Evolutionary conservation across 768 basidiomycete species (phyloP), one percentile per base, ranked within the genome.

Genomic region (Sutorius australiensis): DNA sequence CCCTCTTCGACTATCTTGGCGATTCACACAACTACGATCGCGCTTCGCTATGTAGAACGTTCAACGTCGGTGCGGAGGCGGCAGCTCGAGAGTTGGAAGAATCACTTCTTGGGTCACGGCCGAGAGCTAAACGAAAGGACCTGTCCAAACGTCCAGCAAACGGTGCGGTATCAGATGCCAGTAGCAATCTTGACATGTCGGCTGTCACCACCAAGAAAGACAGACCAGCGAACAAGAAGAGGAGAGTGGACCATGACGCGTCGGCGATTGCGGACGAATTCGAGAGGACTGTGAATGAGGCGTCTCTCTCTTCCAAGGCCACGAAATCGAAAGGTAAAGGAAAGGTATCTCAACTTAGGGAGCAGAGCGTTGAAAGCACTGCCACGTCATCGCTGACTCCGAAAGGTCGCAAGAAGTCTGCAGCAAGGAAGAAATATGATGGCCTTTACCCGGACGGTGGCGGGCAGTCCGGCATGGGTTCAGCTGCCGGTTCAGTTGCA

Each of bases 61-160:
- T 53, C 46, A 63, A 60, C 34, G 57, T 51, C 30, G 70, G 67
- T 37, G 79, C 77, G 17, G 83, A 81, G 53, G 84, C 84, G 51
- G 79, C 79, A 16, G 80, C 81, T 5, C 73, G 73, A 21, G 81
- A 82, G 58, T 64, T 83, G 41, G 83, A 85, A 58, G 77, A 80
- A 31, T 76, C 81, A 3, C 61, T 83, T 44, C 71, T 83, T 30
- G 80, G 78, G 59, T 53, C 68, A 13, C 61, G 54, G 43, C 51
- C 56, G 31, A 67, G 64, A 54, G 45, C 51, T 46, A 84, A 77
- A 55, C 73, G 69, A 51, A 80, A 75, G 58, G 77, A 77, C 40
- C 58, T 64, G 7, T 71, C 69, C 53, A 85, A 87, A 66, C 78
- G 81, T 53, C 69, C 73, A 38, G 78, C 75, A 11, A 73, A 75